Conservation (phyloP, 176 grass and related monocot species). For the Pontederia crassipes region DNA sequence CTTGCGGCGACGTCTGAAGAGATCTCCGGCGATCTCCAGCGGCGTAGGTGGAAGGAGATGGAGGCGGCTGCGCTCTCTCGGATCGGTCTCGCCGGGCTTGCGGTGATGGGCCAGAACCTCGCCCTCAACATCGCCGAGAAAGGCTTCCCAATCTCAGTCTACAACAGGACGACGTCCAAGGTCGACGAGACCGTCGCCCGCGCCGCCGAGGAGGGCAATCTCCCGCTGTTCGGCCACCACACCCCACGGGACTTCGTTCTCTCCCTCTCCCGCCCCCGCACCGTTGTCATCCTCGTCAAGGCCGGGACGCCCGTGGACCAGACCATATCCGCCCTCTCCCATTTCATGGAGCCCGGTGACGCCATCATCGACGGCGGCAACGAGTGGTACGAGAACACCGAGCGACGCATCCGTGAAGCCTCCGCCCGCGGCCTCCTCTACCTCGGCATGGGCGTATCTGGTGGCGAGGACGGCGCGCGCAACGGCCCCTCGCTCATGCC, state of each 20-base stretch:
- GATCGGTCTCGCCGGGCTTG: slow-evolving; percentile 3
- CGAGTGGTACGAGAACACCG: slow-evolving; percentile 37
- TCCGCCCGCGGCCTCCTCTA: slow-evolving; percentile 47
- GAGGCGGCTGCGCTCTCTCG: not conserved
- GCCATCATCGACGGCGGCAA: not conserved
- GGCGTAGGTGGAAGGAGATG: not conserved
- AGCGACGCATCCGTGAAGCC: slow-evolving; percentile 54
- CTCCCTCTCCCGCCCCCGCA: slow-evolving; percentile 39
- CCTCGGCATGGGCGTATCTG: slow-evolving; percentile 88
- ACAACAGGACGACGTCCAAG: slow-evolving; percentile 1
- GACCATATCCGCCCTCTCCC: not conserved
- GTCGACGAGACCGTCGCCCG: slow-evolving; percentile 21
- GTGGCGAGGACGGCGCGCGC: slow-evolving; percentile 66
- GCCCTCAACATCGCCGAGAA: slow-evolving; percentile 5
- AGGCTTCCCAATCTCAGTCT: slow-evolving; percentile 4
- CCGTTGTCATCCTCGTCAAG: slow-evolving; percentile 1
- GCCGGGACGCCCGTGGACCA: slow-evolving; percentile 1
- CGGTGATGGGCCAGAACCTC: slow-evolving; percentile 4
- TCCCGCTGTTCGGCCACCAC: slow-evolving; percentile 58
- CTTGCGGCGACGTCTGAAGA: too few relatives aligned
- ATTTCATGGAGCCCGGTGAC: not conserved
- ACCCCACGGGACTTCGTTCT: slow-evolving; percentile 64
- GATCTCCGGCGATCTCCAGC: slow-evolving; percentile 1
- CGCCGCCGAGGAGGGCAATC: slow-evolving; percentile 36
- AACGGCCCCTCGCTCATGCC: not conserved